These are phyloP conservation scores for Hebeloma cylindrosporum DNA, from an alignment of 768 basidiomycete genomes.

Conservation along the genomic window DNA sequence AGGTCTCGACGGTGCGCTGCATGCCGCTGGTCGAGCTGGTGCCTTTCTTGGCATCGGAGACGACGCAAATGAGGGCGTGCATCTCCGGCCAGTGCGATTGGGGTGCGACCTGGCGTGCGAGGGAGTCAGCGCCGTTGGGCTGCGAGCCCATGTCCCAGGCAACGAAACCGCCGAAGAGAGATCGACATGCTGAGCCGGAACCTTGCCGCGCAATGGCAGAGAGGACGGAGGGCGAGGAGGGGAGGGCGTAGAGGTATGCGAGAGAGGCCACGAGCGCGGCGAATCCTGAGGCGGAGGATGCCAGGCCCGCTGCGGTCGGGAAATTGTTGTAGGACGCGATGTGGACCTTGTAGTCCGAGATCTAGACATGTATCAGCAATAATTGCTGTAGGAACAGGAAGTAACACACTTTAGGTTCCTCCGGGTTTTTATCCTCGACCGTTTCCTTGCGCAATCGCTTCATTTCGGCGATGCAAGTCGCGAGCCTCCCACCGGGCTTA, in stretches of 20 bases:
- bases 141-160: conserved; percentile 83
- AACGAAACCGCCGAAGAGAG: conserved; percentile 96
- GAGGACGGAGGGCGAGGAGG: conserved; percentile 74
- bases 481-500: conserved; percentile 73
- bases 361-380: too few relatives aligned
- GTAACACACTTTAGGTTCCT: conserved; percentile 60
- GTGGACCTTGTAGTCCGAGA: conserved; percentile 75
- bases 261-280: conserved; percentile 93
- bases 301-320: conserved; percentile 97
- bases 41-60: conserved; percentile 94
- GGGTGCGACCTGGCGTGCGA: conserved; percentile 85
- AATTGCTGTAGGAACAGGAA: neutral
- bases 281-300: conserved; percentile 96
- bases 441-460: conserved; percentile 67
- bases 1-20: conserved; percentile 97
- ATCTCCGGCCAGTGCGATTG: conserved; percentile 91
- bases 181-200: conserved; percentile 96
- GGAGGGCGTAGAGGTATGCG: conserved; percentile 81
- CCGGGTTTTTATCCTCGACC: conserved; percentile 70
- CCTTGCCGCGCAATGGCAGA: conserved; percentile 96
- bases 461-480: conserved; percentile 87
- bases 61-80: conserved; percentile 96
- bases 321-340: conserved; percentile 98
- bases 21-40: conserved; percentile 94
- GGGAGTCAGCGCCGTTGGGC: conserved; percentile 77